Evolutionary conservation across 1,139 yeast genomes (phyloP).

Genomic region (Sugiyamaella sp.): DNA sequence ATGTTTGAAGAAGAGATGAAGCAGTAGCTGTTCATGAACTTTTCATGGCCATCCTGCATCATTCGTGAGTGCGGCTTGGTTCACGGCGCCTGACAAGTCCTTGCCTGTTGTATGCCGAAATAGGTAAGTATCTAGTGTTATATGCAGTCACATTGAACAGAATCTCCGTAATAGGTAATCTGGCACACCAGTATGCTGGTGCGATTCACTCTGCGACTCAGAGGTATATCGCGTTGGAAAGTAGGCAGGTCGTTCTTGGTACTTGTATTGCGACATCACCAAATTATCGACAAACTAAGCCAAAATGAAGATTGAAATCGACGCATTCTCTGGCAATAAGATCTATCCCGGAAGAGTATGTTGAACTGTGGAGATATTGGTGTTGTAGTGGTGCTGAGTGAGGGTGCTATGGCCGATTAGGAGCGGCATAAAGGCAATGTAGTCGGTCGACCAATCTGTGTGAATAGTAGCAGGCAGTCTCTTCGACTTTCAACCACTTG

Average conservation of each 20-base stretch:
- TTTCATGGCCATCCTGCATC: background rate
- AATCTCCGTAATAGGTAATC: slow-evolving; percentile 7
- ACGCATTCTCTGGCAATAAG: slow-evolving; percentile 98
- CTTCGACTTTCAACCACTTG: too few species aligned
- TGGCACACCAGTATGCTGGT: background rate
- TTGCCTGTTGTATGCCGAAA: too few species aligned
- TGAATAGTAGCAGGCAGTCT: too few species aligned
- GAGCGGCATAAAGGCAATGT: too few species aligned
- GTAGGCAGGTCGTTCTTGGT: slow-evolving; percentile 8
- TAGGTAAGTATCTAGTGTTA: background rate
- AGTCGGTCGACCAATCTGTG: too few species aligned
- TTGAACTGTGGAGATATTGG: slow-evolving; percentile 14
- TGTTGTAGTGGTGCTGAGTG: background rate
- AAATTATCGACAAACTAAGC: slow-evolving; percentile 23
- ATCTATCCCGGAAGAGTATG: slow-evolving; percentile 97
- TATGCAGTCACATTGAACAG: background rate
- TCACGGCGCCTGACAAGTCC: too few species aligned
- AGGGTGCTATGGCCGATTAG: background rate
- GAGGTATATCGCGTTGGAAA: background rate
- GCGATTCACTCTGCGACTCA: slow-evolving; percentile 10
- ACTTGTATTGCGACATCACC: slow-evolving; percentile 20
- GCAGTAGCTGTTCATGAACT: background rate
- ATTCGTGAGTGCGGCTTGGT: slow-evolving; percentile 18
- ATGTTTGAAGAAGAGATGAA: slow-evolving; percentile 11
- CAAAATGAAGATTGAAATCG: slow-evolving; percentile 98